Base-by-base conservation (phyloP, 768 basidiomycete species). In the Xerocomus brunneocitrinus region DNA sequence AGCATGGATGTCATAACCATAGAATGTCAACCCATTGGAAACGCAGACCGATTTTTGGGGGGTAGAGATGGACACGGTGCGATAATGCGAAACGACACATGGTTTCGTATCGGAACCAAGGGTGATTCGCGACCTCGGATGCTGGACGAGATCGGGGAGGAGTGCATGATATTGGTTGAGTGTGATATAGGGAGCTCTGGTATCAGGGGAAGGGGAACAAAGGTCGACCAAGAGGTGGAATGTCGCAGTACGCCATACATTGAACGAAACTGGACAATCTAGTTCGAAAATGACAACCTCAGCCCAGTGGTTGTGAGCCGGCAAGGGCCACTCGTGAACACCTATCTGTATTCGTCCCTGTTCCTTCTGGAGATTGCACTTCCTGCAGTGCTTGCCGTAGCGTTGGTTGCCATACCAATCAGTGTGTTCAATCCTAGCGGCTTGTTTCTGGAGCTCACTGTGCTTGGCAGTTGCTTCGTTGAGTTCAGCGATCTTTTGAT, bases 401-500 rank as follows among this genome's bases (percentile, higher is more conserved):
- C 48, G 27, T 16, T 13, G 3, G 8, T n/a, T 1, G 27, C 27
- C n/a, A 39, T 39, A 3, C 3, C 8, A 38, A 30, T 28, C 5
- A 13, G 16, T 19, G 19, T 49, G 47, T 7, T 39, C 47, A 1
- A 38, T 39, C 1, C n/a, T 28, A 8, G 16, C 16, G 5, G 36
- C 27, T 22, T 62, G 6, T 8, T 25, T 22, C 10, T 40, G 25
- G 22, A 71, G 62, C 0, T 50, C 13, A 0, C 42, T 30, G 53
- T 76, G 42, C 7, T 52, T 8, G 32, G 27, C 50, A 22, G 69
- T 71, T 16, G 51, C 42, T 2, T 4, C 6, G 2, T 40, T 7
- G 6, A 76, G 67, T 46, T 79, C 72, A 0, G 34, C 19, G 0
- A 54, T 13, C 52, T 73, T 76, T 6, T 52, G 25, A 7, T 48